These are phyloP conservation scores for Skeletonema menzelii DNA, from an alignment of 108 stramenopile species.

Conservation along the genomic window DNA sequence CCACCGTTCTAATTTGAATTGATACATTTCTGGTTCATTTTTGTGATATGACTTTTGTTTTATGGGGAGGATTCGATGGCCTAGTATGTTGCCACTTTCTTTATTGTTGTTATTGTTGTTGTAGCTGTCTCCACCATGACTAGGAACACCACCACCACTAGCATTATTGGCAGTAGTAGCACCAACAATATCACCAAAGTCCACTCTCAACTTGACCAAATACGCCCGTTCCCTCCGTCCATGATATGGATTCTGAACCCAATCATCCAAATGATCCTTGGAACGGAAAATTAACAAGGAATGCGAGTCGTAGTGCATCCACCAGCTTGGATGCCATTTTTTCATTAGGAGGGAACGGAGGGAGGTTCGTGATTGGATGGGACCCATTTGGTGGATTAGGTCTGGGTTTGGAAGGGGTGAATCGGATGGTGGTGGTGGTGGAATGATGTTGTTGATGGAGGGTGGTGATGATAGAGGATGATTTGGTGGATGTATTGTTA, in stretches of 20 bases:
- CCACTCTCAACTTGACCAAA: conserved; percentile 48
- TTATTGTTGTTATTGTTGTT: background rate
- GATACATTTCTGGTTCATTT: conserved; percentile 49
- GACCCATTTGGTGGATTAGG: conserved; percentile 28
- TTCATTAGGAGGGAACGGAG: conserved; percentile 53
- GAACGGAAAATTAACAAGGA: conserved; percentile 36
- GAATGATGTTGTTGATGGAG: too few relatives aligned
- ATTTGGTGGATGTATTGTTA: background rate
- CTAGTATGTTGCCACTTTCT: conserved; percentile 10
- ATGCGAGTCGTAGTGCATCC: conserved; percentile 42
- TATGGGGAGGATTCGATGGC: conserved; percentile 45
- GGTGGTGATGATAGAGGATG: too few relatives aligned
- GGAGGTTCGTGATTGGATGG: conserved; percentile 44
- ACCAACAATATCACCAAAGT: conserved; percentile 44
- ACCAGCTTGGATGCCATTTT: conserved; percentile 45
- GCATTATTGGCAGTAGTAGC: background rate
- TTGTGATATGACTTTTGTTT: conserved; percentile 47
- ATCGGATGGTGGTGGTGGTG: background rate
- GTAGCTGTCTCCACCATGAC: background rate
- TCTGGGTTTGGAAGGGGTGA: conserved; percentile 30
- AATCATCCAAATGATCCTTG: conserved; percentile 50
- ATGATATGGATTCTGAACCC: conserved; percentile 54
- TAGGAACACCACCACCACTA: background rate
- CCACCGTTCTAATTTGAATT: conserved; percentile 56
- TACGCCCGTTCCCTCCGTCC: conserved; percentile 40